phyloP scores from a whole-genome alignment of 2,329 filamentous ascomycete genomes.

The Ascomycota sp. region DNA sequence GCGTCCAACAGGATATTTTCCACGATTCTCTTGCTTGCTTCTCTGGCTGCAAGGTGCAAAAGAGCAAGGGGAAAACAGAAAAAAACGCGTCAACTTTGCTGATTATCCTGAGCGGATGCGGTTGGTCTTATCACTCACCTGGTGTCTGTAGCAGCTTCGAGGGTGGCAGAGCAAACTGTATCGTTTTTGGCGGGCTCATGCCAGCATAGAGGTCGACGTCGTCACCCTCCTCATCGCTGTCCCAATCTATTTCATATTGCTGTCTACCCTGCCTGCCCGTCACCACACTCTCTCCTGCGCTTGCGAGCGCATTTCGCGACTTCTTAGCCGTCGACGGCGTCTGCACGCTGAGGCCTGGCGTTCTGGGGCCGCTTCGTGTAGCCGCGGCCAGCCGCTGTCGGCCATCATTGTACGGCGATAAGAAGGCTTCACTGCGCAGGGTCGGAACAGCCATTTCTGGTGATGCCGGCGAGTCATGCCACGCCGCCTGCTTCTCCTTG shows the following conservation, averaged over 20 bases:
- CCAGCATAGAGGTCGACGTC: slow-evolving; percentile 42
- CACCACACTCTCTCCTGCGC: slow-evolving; percentile 6
- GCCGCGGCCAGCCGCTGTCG: slow-evolving; percentile 21
- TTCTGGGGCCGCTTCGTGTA: slow-evolving; percentile 31
- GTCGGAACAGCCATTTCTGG: slow-evolving; percentile 66
- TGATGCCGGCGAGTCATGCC: slow-evolving; percentile 45
- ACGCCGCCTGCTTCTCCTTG: slow-evolving; percentile 18
- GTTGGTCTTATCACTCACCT: slow-evolving; percentile 23
- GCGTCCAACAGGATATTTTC: slow-evolving; percentile 62
- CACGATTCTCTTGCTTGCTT: slow-evolving; percentile 65
- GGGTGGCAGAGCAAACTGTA: slow-evolving; percentile 64
- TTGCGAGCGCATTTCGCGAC: slow-evolving; percentile 27
- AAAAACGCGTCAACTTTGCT: too few species aligned
- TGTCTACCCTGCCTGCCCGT: slow-evolving; percentile 7
- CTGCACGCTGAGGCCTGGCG: slow-evolving; percentile 70
- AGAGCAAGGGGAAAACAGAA: too few species aligned
- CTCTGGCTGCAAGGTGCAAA: slow-evolving; percentile 32
- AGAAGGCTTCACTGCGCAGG: slow-evolving; percentile 69
- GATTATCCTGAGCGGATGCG: not conserved
- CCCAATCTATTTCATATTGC: slow-evolving; percentile 46
- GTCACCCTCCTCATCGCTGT: slow-evolving; percentile 52
- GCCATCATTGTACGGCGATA: slow-evolving; percentile 40
- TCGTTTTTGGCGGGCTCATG: slow-evolving; percentile 84
- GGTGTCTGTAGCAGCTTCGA: slow-evolving; percentile 64
- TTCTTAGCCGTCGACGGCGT: slow-evolving; percentile 40